phyloP scores from a whole-genome alignment of 2,329 filamentous ascomycete genomes.

The Phaeosphaeria sp. region DNA sequence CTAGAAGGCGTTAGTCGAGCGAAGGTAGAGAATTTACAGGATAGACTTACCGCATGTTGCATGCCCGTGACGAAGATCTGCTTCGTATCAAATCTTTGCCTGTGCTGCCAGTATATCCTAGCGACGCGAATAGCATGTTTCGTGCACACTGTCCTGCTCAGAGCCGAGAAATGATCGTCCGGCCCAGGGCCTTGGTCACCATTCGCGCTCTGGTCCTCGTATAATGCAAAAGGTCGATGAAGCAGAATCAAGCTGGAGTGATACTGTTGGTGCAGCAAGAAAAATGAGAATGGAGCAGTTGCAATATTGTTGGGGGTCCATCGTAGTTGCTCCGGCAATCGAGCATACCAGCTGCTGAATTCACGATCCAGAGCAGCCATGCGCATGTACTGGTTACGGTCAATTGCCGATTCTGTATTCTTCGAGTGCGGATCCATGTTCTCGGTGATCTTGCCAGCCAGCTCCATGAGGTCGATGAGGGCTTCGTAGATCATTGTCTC shows the following conservation, averaged over 20 bases:
- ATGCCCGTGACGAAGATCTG: slow-evolving; percentile 60
- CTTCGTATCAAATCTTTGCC: slow-evolving; percentile 59
- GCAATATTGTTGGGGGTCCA: slow-evolving; percentile 48
- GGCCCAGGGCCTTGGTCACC: slow-evolving; percentile 40
- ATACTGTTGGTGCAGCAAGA: slow-evolving; percentile 64
- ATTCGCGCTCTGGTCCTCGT: slow-evolving; percentile 51
- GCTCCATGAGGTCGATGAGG: slow-evolving; percentile 63
- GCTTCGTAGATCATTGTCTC: slow-evolving; percentile 58
- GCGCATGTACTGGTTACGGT: slow-evolving; percentile 58
- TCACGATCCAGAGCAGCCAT: slow-evolving; percentile 61
- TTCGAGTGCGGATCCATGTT: slow-evolving; percentile 46
- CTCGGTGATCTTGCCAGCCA: slow-evolving; percentile 61
- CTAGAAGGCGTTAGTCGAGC: slow-evolving; percentile 26
- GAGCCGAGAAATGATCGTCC: slow-evolving; percentile 53
- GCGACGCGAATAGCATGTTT: slow-evolving; percentile 63
- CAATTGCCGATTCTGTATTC: slow-evolving; percentile 41
- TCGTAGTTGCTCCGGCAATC: slow-evolving; percentile 55
- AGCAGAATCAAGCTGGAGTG: slow-evolving; percentile 61
- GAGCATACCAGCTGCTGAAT: slow-evolving; percentile 62
- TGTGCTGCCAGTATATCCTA: slow-evolving; percentile 63
- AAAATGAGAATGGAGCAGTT: slow-evolving; percentile 53
- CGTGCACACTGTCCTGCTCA: slow-evolving; percentile 62
- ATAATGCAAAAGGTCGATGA: slow-evolving; percentile 62
- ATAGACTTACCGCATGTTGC: slow-evolving; percentile 55
- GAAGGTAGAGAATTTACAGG: too few relatives aligned